Base-by-base conservation (phyloP, 306 rosid genomes). In the Inga oerstediana region DNA sequence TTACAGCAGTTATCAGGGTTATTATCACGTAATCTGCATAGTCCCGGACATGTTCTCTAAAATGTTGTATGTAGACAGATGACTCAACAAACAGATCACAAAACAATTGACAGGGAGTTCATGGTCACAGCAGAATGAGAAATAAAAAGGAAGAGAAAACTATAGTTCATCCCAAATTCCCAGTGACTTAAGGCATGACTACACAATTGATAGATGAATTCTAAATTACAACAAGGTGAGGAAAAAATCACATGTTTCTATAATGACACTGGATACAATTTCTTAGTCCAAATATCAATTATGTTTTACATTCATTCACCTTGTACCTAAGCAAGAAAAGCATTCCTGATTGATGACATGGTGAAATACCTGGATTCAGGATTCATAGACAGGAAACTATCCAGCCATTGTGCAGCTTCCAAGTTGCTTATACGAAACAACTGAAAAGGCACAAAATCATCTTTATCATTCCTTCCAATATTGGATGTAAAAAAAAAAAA, bases 391-490 rank as follows among this genome's bases (percentile, higher is more conserved):
- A 89, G 84, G 86, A 86, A 91, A 77, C 82, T 89, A 10, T 91
- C 91, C 78, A 91, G 87, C 86, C 87, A 84, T 30, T 78, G 88
- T 41, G 85, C 88, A 75, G 91, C 93, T 85, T 89, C 93, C 37
- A 59, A 77, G 88, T 91, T 87, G 79, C 88, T 88, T 9, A 89
- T 72, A 79, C 81, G 87, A 68, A 76, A 88, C 69, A 85, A 72
- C 91, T 89, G 87, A 61, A 85, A 78, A 76, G 52, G 22, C 73
- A 16, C 58, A 12, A 16, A 79, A 19, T 30, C 24, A 10, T 17
- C 56, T 75, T 75, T 70, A 84, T 32, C 44, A 48, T 30, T 62
- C 70, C 81, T 34, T 76, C 78, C 76, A 71, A 62, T 75, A 30
- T 39, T 49, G 58, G 9, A 69, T 49, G 51, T 56, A 11, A n/a